Evolutionary conservation across 371 early-diverging fungal species (phyloP), one percentile per base, ranked within the genome.

Genomic region (Haplosporangium sp.): DNA sequence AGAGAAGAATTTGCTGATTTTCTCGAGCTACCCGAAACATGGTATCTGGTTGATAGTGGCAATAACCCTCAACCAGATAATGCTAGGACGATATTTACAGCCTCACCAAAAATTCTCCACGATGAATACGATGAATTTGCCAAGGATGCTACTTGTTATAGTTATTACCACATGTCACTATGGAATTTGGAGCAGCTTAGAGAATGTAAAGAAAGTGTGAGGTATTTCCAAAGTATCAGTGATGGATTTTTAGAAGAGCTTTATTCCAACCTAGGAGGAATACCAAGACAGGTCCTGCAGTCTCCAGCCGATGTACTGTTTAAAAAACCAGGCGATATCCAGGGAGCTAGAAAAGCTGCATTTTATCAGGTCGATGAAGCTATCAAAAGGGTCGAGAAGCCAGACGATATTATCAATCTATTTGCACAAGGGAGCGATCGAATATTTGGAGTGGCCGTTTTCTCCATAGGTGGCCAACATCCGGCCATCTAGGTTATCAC

Each of bases 201-300:
- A 61, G 8, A 9, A 20, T 78, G 70, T 61, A 20, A 59, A 37
- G 17, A 8, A 61, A 42, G 37, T 34, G 67, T 76, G 17, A 39
- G 1, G 38, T 20, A 35, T 13, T 82, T 73, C 56, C 2, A 62
- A 56, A 53, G 50, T 48, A 65, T 76, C n/a, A 55, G 71, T 60
- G 5, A 20, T 56, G 61, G 70, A n/a, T 3, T 66, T 34, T 40
- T 82, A 60, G 61, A 72, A 44, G 66, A 63, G 9, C 64, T 82
- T 50, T 69, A 66, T 59, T 9, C 20, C 4, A 62, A 67, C 57
- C 38, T 69, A 27, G 76, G 72, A 48, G 72, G 82, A 11, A 61
- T 82, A 57, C 82, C 82, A 47, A 74, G 82, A 69, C 74, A 82
- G 44, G 69, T 82, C 53, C 67, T 82, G 8, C 61, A 65, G 48